A percentile compares a stretch with the other conserved stretches of the same genome.
Conservation (phyloP, 2,329 filamentous ascomycete species). For the Trichophyton rubrum region DNA sequence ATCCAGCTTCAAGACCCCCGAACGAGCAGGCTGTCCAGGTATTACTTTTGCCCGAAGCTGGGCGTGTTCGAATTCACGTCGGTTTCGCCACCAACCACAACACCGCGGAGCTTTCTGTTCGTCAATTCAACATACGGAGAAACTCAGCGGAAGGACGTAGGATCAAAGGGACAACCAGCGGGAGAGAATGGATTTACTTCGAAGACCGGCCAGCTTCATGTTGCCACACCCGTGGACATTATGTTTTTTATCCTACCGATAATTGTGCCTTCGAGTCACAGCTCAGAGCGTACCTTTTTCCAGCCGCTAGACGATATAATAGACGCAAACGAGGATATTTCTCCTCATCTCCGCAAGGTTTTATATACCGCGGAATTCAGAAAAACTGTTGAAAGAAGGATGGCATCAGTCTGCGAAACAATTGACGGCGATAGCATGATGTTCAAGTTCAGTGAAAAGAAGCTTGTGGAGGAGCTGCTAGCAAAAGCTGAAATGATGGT, state of each 20-base stretch:
- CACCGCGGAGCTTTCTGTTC: constrained; percentile 45
- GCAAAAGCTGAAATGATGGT: constrained; percentile 60
- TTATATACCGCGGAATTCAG: constrained; percentile 30
- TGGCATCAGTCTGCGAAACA: constrained; percentile 63
- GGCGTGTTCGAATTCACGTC: constrained; percentile 52
- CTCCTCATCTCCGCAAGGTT: constrained; percentile 30
- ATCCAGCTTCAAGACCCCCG: constrained; percentile 45
- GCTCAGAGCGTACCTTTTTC: constrained; percentile 28
- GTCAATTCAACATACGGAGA: constrained; percentile 10
- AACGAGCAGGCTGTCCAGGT: constrained; percentile 37
- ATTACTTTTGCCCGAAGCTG: constrained; percentile 46
- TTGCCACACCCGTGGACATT: constrained; percentile 74
- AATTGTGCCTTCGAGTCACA: constrained; percentile 40
- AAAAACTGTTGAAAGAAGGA: constrained; percentile 48
- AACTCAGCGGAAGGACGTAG: constrained; percentile 9
- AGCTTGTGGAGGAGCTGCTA: constrained; percentile 53
- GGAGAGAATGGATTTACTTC: constrained; percentile 41
- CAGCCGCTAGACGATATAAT: constrained; percentile 40
- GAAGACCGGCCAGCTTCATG: constrained; percentile 59
- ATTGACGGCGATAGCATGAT: constrained; percentile 75
- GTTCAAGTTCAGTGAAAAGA: constrained; percentile 65
- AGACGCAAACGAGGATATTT: constrained; percentile 33
- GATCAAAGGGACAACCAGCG: neutral
- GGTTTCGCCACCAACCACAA: constrained; percentile 39
- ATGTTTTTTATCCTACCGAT: constrained; percentile 72